These are phyloP conservation scores for Haplosporangium sp. DNA, from an alignment of 371 early-diverging fungal genomes.

Conservation along the genomic window DNA sequence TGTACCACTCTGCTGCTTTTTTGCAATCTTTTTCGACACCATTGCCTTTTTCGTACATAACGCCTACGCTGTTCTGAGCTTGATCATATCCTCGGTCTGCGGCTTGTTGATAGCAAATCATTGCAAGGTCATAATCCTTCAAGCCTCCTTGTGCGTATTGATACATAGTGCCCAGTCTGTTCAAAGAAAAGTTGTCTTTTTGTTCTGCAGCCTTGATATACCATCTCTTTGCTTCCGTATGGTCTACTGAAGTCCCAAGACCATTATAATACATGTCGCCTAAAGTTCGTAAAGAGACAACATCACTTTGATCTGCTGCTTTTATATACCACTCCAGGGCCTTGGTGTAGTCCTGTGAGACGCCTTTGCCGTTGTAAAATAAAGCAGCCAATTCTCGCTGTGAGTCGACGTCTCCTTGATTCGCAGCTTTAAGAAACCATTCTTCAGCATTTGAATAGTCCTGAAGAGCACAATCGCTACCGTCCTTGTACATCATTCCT, in stretches of 20 bases:
- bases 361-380: slow-evolving; percentile 66
- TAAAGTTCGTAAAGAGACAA: slow-evolving; percentile 1
- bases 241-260: no score
- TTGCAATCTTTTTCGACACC: slow-evolving; percentile 19
- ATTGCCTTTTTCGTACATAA: neutral
- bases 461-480: slow-evolving; percentile 65
- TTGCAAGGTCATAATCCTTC: no score
- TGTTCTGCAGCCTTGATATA: no score
- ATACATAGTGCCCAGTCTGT: no score
- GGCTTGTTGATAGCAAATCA: no score
- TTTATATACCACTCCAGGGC: slow-evolving; percentile 65
- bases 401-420: slow-evolving; percentile 56
- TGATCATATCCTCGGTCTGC: no score
- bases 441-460: slow-evolving; percentile 64
- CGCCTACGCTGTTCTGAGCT: no score
- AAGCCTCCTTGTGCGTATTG: no score
- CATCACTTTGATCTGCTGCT: slow-evolving; percentile 9
- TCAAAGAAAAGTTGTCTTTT: no score
- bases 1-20: slow-evolving; percentile 64
- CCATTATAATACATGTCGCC: no score
- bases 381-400: slow-evolving; percentile 60
- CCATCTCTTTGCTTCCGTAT: no score
- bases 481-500: slow-evolving; percentile 80
- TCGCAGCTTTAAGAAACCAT: slow-evolving; percentile 58
- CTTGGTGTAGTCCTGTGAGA: slow-evolving; percentile 57